Evolutionary conservation across 805 yeast species (phyloP), one percentile per base, ranked within the genome.

Genomic region (Candida pseudoglaebosa): DNA sequence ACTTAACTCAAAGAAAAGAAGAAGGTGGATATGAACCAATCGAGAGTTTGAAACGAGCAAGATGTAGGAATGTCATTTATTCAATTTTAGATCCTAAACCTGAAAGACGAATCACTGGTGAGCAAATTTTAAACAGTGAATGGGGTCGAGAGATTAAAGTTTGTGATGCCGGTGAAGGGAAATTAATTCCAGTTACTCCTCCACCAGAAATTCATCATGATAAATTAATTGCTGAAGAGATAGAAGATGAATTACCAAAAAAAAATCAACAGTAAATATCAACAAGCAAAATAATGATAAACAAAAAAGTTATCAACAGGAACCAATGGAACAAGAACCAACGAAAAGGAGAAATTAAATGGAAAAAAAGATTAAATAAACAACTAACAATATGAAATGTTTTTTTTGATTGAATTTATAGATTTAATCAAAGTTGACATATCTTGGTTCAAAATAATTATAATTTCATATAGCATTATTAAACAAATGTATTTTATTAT

Each of bases 21-120:
- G 81, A 84, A 16, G 75, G 80, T 16, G 97, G 97, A 1, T 93
- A 87, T 54, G 95, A 84, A 54, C 98, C 98, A 1, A 88, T 91
- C 43, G 98, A 91, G 62, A 58, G 66, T 36, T 67, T 91, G 51
- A 85, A 91, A 54, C 70, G 96, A 28, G 90, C 95, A 1, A 71
- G 95, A 50, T 90, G 98, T 57, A 71, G 96, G 38, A 91, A 91
- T 54, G 98, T 91, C 29, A 84, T 93, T 42, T 91, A 91, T 59
- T 86, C 96, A 15, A 84, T 93, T 39, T 67, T 93, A 49, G 98
- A 93, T 56, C 99, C 99, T 1, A 80, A 83, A 24, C 95, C 99
- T 3, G 67, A 74, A 10, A 74, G 97, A 50, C 75, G 98, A 57
- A 84, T 93, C 47, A 90, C 85, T 18, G 95, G 95, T 10, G 78